Base-by-base conservation (phyloP, 139 green algal genomes). In the Closterium sp. region DNA sequence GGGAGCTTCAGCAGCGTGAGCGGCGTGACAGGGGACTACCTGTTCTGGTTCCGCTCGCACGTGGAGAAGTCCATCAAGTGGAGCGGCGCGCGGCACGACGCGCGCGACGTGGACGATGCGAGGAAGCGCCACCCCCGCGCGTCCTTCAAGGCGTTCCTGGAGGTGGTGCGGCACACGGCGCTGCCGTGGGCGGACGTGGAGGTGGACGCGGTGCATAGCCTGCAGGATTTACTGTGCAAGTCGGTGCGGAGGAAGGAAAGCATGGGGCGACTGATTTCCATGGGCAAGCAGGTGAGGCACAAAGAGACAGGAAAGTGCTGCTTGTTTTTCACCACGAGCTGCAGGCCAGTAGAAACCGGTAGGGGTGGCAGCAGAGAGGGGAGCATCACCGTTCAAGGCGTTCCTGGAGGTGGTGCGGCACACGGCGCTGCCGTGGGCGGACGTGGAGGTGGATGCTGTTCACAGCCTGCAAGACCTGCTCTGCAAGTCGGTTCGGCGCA, bases 1-100 rank as follows among this genome's bases (percentile, higher is more conserved):
- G 11, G 91, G 86, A 27, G 31, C 30, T 50, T 50, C 62, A 79
- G 17, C 62, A 79, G 62, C 27, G 62, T 24, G 62, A 79, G 87
- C 87, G 19, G 91, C 17, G 13, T 50, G 7, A 50, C 7, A 32
- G 45, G 31, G n/a, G 91, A 93, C 28, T 93, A 87, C 19, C 31
- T 93, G 31, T 88, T 93, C 29, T 93, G 91, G 91, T 93, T 93
- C 88, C 91, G 91, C 2, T 84, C 89, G 38, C 89, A 92, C 70
- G 73, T 70, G 42, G 89, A 62, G 27, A 92, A 92, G 42, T 27
- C 89, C 21, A 28, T 92, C 31, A 45, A 30, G 22, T 93, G 90
- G 90, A 73, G 84, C 30, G 90, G 90, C 10, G 45, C 42, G 32
- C 90, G 70, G 30, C 90, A 93, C 84, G 32, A 88, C n/a, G 0